Evolutionary conservation across 148 eudicot species (phyloP).

Genomic region (Spergularia marina): DNA sequence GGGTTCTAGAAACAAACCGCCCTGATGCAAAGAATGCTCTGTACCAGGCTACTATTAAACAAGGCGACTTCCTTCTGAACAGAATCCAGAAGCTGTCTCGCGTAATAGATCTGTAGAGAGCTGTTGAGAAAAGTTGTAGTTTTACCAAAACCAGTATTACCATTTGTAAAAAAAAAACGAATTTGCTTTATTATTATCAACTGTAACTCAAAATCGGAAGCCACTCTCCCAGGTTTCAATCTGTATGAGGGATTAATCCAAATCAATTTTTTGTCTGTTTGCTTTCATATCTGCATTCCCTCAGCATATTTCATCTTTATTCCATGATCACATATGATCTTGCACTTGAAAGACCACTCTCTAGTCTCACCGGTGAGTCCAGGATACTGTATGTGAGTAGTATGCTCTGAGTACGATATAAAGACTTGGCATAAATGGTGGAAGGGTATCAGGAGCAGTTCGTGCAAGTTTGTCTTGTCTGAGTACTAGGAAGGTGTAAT

Average conservation of each 20-base stretch:
- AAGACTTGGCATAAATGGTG: no score
- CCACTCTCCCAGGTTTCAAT: neutral
- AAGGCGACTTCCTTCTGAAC: constrained; percentile 90
- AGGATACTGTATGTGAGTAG: no score
- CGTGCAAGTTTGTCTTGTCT: no score
- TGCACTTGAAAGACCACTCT: no score
- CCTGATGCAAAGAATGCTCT: constrained; percentile 99
- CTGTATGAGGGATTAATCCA: neutral
- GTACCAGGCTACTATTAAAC: constrained; percentile 95
- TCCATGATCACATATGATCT: no score
- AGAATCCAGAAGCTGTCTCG: constrained; percentile 97
- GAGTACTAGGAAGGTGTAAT: no score
- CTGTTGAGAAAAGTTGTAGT: no score
- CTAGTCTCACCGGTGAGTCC: no score
- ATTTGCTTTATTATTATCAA: neutral
- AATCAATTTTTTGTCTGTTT: neutral
- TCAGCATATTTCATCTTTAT: no score
- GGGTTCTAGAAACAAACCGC: constrained; percentile 88
- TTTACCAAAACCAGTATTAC: constrained; percentile 10
- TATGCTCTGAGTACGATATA: no score
- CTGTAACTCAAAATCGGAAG: neutral
- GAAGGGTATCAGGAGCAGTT: no score
- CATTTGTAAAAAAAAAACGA: neutral
- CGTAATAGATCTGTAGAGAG: constrained; percentile 73
- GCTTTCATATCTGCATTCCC: no score